phyloP scores from a whole-genome alignment of 1,139 yeast species.

The Pichia sp. region DNA sequence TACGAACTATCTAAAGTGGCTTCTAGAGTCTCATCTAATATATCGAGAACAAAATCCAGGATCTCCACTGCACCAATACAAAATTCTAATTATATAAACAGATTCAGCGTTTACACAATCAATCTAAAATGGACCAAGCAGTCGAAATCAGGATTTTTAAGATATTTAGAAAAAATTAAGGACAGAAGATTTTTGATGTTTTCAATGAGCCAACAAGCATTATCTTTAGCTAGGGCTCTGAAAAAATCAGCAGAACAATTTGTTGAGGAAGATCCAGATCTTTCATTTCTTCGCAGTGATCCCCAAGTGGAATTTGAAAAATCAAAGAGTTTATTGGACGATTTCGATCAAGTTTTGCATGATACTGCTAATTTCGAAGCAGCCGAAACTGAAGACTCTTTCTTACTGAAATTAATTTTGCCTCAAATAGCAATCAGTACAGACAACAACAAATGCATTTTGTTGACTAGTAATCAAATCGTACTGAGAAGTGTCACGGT shows the following conservation, averaged over 20 bases:
- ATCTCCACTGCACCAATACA: conserved; percentile 18
- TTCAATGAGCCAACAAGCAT: conserved; percentile 67
- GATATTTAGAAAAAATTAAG: conserved; percentile 58
- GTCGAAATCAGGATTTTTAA: conserved; percentile 57
- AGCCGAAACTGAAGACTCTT: conserved; percentile 56
- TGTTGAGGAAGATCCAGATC: conserved; percentile 14
- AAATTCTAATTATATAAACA: conserved; percentile 55
- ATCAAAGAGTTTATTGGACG: conserved; percentile 34
- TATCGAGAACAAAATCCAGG: conserved; percentile 33
- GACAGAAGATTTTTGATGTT: conserved; percentile 56
- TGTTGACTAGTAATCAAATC: conserved; percentile 68
- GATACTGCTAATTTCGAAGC: conserved; percentile 35
- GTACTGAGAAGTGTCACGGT: conserved; percentile 63
- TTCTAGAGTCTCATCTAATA: conserved; percentile 31
- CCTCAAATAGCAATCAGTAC: conserved; percentile 84
- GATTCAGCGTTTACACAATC: conserved; percentile 75
- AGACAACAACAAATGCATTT: conserved; percentile 59
- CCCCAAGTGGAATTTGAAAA: conserved; percentile 23
- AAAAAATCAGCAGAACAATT: conserved; percentile 13
- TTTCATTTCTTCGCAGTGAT: conserved; percentile 18
- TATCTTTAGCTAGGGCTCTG: conserved; percentile 58
- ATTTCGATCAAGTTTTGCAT: conserved; percentile 53
- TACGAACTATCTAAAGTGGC: conserved; percentile 18
- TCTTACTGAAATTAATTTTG: conserved; percentile 64
- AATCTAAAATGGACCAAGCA: conserved; percentile 75